Percentiles rank a stretch among this genome's conserved stretches.
Evolutionary conservation across 2,329 filamentous ascomycete genomes (phyloP).

Genomic region (Aspergillus sp.): DNA sequence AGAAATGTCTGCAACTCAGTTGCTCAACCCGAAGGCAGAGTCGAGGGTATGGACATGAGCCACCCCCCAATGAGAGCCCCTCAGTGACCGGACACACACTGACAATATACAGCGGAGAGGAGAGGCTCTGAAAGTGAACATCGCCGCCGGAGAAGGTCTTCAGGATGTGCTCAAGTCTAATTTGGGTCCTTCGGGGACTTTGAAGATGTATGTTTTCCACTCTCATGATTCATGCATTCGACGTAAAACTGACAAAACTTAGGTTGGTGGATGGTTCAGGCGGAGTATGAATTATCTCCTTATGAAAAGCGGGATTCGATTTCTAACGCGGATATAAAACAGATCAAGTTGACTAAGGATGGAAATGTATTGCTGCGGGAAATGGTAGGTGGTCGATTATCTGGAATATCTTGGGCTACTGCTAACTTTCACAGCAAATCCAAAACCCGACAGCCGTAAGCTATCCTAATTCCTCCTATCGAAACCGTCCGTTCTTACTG

Average conservation of each 20-base stretch:
- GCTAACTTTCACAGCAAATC: constrained; percentile 63
- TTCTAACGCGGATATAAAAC: constrained; percentile 21
- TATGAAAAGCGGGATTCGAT: constrained; percentile 3
- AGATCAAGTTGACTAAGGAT: constrained; percentile 99
- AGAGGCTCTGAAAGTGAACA: constrained; percentile 96
- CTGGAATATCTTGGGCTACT: constrained; percentile 1
- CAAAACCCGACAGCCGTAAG: constrained; percentile 93
- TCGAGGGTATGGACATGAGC: constrained; percentile 66
- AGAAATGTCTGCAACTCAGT: constrained; percentile 90
- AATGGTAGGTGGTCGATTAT: constrained; percentile 46
- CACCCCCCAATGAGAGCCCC: constrained; percentile 23
- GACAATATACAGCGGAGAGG: constrained; percentile 71
- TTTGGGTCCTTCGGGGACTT: constrained; percentile 84
- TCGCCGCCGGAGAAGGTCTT: constrained; percentile 88
- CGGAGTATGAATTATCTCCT: constrained; percentile 39
- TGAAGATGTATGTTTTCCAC: constrained; percentile 71
- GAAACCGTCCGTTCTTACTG: constrained; percentile 12
- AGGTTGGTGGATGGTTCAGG: constrained; percentile 61
- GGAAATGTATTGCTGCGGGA: constrained; percentile 77
- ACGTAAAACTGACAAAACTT: constrained; percentile 24
- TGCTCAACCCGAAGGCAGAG: constrained; percentile 98
- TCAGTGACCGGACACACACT: constrained; percentile 34
- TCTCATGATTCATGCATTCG: background rate
- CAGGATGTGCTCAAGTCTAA: constrained; percentile 96
- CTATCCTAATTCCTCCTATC: constrained; percentile 5